A percentile compares a stretch with the other conserved stretches of the same genome.
phyloP scores from a whole-genome alignment of 2,329 filamentous ascomycete species.

The Piedraia hortae region DNA sequence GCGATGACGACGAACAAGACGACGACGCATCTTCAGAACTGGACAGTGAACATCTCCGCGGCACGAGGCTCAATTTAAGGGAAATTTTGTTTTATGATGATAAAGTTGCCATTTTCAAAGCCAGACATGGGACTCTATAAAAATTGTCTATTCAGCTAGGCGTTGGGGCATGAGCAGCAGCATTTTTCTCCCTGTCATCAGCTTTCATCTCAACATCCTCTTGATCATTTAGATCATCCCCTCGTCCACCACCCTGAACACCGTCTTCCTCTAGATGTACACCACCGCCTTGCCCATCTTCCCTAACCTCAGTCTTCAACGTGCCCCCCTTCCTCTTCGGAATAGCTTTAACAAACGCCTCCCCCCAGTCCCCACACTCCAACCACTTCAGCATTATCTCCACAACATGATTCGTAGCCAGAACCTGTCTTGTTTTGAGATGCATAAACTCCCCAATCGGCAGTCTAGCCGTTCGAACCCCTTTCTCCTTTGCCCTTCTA shows the following conservation, averaged over 20 bases:
- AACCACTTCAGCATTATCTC: conserved; percentile 93
- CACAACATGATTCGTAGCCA: conserved; percentile 85
- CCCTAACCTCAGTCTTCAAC: conserved; percentile 18
- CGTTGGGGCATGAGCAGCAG: not conserved
- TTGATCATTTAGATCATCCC: conserved; percentile 2
- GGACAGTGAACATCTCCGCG: conserved; percentile 2
- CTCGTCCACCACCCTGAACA: conserved; percentile 3
- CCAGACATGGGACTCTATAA: conserved; percentile 29
- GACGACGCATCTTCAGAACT: conserved; percentile 11
- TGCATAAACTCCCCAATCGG: conserved; percentile 90
- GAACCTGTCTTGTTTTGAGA: conserved; percentile 61
- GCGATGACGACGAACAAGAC: conserved; percentile 8
- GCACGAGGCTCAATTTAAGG: conserved; percentile 30
- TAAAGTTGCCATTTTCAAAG: conserved; percentile 55
- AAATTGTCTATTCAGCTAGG: no score
- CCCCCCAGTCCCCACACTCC: conserved; percentile 69
- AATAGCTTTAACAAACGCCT: conserved; percentile 67
- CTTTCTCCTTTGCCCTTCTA: conserved; percentile 43
- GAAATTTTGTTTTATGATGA: conserved; percentile 72
- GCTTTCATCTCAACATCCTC: conserved; percentile 1
- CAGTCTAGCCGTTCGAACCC: conserved; percentile 65
- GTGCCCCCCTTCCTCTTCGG: conserved; percentile 68
- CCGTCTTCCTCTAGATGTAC: conserved; percentile 4
- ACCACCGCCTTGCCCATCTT: conserved; percentile 3
- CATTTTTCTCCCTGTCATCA: not conserved